Conservation (phyloP, 768 basidiomycete genomes). For the Tulasnella calospora region DNA sequence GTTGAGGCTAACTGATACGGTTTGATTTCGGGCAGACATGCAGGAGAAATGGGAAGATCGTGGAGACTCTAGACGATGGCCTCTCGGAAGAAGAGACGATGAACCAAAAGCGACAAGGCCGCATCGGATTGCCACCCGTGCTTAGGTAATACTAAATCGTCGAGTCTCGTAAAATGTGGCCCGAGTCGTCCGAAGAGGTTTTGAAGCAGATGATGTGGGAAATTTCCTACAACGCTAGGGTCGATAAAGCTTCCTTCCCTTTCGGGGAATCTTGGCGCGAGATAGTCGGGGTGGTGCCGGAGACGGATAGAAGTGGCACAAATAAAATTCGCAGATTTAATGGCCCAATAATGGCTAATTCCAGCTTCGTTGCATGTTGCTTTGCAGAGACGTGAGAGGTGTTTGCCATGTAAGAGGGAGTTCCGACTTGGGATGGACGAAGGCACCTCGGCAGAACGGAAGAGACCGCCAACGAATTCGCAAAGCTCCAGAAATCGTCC, state of each 20-base stretch:
- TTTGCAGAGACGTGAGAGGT: not conserved
- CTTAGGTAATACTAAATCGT: not conserved
- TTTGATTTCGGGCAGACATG: not conserved
- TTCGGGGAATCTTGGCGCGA: conserved; percentile 8
- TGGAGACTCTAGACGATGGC: not conserved
- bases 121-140: not conserved
- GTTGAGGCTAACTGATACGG: not conserved
- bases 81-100: not conserved
- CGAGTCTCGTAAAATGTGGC: not conserved
- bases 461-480: not conserved
- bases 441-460: not conserved
- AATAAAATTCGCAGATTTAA: not conserved
- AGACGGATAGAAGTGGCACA: not conserved
- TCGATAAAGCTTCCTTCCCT: not conserved
- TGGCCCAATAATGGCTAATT: not conserved
- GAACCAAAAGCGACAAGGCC: not conserved
- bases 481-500: not conserved
- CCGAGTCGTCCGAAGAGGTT: not conserved
- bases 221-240: not conserved
- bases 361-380: not conserved
- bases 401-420: not conserved
- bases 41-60: not conserved
- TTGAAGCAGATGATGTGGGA: not conserved
- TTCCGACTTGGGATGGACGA: not conserved
- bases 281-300: not conserved